A percentile compares a stretch with the other conserved stretches of the same genome.
These are phyloP conservation scores for Nicotiana attenuata DNA, from an alignment of 257 asterid species.

Conservation along the genomic window DNA sequence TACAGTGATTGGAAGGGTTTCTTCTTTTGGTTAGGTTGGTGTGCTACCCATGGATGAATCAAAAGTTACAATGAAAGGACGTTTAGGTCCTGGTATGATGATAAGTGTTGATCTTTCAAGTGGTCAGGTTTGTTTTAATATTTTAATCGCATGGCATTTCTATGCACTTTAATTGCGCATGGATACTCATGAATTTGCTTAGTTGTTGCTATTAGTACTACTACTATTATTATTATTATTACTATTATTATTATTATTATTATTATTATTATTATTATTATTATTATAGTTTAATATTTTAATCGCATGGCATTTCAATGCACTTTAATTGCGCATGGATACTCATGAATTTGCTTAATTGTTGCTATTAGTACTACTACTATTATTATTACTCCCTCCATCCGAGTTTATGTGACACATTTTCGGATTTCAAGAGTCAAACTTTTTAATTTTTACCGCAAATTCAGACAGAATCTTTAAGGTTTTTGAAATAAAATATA, in stretches of 20 bases:
- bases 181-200: background rate
- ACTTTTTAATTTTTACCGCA: no score
- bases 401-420: no score
- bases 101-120: constrained; percentile 74
- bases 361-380: background rate
- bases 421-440: no score
- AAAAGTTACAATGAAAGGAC: constrained; percentile 91
- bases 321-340: background rate
- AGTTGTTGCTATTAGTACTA: background rate
- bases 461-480: no score
- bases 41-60: constrained; percentile 92
- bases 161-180: background rate
- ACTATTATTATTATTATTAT: background rate
- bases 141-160: background rate
- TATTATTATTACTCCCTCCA: background rate
- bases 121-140: constrained; percentile 74
- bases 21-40: constrained; percentile 63
- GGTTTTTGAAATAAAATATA: no score
- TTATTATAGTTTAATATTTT: background rate
- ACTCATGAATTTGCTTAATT: background rate
- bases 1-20: constrained; percentile 1
- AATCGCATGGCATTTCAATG: background rate
- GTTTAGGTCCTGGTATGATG: constrained; percentile 99
- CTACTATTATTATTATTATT: background rate
- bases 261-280: background rate